Conservation (phyloP, 129 eudicot genomes). For the Tagetes patula region DNA sequence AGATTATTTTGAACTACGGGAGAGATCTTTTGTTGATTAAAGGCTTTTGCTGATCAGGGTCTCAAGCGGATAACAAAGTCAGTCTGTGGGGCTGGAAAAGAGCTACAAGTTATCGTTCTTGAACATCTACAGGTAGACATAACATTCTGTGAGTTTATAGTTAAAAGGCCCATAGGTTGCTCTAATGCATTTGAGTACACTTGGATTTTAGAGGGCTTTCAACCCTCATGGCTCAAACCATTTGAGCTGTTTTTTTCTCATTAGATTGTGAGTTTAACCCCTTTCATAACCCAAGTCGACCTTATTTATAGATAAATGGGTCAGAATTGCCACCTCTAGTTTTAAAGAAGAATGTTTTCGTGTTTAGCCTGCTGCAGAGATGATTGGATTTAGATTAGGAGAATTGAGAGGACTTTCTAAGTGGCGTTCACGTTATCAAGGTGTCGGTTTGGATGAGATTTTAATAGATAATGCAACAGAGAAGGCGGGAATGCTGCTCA, state of each 20-base stretch:
- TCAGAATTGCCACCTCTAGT: not conserved
- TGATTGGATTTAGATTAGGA: constrained; percentile 89
- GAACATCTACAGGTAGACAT: constrained; percentile 82
- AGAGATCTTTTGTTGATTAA: constrained; percentile 10
- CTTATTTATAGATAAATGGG: not conserved
- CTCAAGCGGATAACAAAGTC: constrained; percentile 79
- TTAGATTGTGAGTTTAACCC: too few relatives aligned
- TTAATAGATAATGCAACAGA: constrained; percentile 76
- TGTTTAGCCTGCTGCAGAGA: constrained; percentile 96
- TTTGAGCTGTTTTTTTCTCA: not conserved
- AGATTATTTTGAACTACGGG: not conserved
- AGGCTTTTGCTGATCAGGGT: constrained; percentile 57
- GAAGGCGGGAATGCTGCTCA: constrained; percentile 74
- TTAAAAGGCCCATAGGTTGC: not conserved
- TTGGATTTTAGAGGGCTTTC: not conserved
- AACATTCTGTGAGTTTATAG: constrained; percentile 6
- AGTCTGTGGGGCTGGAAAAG: constrained; percentile 87
- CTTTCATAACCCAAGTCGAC: not conserved
- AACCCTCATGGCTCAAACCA: not conserved
- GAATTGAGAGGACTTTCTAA: constrained; percentile 93
- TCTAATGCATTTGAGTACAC: not conserved
- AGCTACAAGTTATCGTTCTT: constrained; percentile 81
- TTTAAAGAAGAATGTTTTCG: constrained; percentile 4
- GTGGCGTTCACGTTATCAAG: constrained; percentile 85
- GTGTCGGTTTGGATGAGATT: constrained; percentile 85